Evolutionary conservation across 2,329 filamentous ascomycete genomes (phyloP).

Genomic region (Penicillium sp.): DNA sequence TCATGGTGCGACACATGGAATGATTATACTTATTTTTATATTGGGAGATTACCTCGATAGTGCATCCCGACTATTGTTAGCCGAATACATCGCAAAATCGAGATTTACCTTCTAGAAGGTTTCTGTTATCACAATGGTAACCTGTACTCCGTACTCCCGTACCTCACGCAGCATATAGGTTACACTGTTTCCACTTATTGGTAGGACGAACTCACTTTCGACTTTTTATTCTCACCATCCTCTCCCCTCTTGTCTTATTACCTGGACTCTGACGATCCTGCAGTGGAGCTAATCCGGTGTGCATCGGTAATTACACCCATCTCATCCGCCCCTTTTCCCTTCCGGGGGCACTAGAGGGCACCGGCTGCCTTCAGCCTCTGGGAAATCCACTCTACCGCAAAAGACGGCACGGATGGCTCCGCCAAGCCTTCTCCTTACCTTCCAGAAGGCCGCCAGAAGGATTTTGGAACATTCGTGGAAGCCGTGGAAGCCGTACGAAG

Average conservation of each 20-base stretch:
- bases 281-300: conserved; percentile 12
- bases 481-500: conserved; percentile 15
- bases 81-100: conserved; percentile 26
- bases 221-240: not conserved
- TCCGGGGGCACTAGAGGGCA: conserved; percentile 17
- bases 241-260: not conserved
- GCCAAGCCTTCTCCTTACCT: conserved; percentile 30
- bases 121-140: conserved; percentile 16
- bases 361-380: conserved; percentile 23
- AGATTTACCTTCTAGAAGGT: conserved; percentile 37
- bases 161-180: not conserved
- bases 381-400: conserved; percentile 16
- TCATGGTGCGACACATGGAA: conserved; percentile 11
- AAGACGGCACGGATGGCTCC: conserved; percentile 17
- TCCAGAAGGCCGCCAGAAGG: conserved; percentile 28
- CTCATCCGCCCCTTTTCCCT: conserved; percentile 17
- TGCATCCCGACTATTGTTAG: conserved; percentile 25
- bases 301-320: conserved; percentile 22
- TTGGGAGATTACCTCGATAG: conserved; percentile 18
- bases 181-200: not conserved
- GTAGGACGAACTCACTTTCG: not conserved
- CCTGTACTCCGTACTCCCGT: not conserved
- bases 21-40: conserved; percentile 9
- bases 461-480: conserved; percentile 18
- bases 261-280: not conserved